Percentiles rank a stretch among this genome's conserved stretches.
phyloP scores from a whole-genome alignment of 768 basidiomycete genomes.

The Inosperma sp. region DNA sequence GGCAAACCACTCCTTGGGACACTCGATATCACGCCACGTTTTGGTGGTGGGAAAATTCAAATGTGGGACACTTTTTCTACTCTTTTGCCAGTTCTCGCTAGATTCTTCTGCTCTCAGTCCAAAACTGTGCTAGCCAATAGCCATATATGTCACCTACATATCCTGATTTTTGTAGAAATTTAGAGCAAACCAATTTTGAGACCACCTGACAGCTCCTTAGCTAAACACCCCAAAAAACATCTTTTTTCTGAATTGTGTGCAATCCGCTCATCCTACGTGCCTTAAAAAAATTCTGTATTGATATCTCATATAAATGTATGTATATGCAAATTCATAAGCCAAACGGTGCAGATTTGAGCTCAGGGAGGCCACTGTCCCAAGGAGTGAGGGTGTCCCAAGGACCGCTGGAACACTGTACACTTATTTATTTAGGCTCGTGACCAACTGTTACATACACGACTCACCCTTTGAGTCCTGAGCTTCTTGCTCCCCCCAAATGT shows the following conservation, averaged over 20 bases:
- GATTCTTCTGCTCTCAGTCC: not conserved
- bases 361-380: not conserved
- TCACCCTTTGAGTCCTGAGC: too few species aligned
- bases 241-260: not conserved
- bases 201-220: not conserved
- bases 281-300: not conserved
- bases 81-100: not conserved
- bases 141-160: not conserved
- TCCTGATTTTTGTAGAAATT: not conserved
- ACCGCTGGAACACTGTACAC: too few species aligned
- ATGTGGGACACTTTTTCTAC: not conserved
- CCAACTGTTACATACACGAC: too few species aligned
- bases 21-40: not conserved
- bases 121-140: not conserved
- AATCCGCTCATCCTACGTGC: not conserved
- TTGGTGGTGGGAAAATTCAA: not conserved
- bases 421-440: too few species aligned
- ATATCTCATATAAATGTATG: not conserved
- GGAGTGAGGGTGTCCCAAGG: too few species aligned
- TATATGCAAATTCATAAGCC: not conserved
- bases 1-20: slow-evolving; percentile 1
- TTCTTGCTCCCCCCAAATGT: too few species aligned
- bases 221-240: not conserved
- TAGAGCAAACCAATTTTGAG: too few species aligned
- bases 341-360: slow-evolving; percentile 9